Evolutionary conservation across 495 filamentous ascomycete species (phyloP).

Genomic region (Monascus purpureus): DNA sequence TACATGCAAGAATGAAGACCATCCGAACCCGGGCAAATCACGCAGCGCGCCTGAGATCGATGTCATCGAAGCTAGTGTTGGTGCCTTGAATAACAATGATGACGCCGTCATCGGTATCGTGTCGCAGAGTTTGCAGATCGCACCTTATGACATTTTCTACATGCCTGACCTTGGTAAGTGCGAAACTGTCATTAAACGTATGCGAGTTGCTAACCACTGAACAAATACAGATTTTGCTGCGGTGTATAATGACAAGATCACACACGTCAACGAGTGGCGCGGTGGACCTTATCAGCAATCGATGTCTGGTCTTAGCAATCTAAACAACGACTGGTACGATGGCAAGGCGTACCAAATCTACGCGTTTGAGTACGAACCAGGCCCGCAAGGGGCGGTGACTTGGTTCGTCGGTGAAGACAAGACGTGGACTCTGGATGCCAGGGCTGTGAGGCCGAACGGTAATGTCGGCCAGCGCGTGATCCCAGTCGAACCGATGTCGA

Average conservation of each 20-base stretch:
- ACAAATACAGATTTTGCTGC: conserved; percentile 40
- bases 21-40: conserved; percentile 56
- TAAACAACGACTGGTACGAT: too few relatives aligned
- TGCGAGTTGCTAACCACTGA: too few relatives aligned
- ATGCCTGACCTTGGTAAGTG: conserved; percentile 48
- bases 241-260: conserved; percentile 45
- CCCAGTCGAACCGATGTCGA: conserved; percentile 54
- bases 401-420: conserved; percentile 56
- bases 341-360: conserved; percentile 56
- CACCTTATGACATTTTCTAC: conserved; percentile 67
- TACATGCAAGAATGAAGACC: too few relatives aligned
- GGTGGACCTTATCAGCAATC: too few relatives aligned
- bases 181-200: too few relatives aligned
- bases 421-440: conserved; percentile 54
- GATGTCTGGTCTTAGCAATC: too few relatives aligned
- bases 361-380: conserved; percentile 60
- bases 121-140: conserved; percentile 60
- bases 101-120: conserved; percentile 40
- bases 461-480: conserved; percentile 59
- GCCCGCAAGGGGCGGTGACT: conserved; percentile 41
- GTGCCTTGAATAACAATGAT: too few relatives aligned
- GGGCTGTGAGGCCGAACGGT: conserved; percentile 55
- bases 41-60: conserved; percentile 67
- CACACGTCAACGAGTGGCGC: conserved; percentile 55
- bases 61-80: too few relatives aligned